These are phyloP conservation scores for Agapanthus africanus DNA, from an alignment of 106 monocot genomes.

Conservation along the genomic window DNA sequence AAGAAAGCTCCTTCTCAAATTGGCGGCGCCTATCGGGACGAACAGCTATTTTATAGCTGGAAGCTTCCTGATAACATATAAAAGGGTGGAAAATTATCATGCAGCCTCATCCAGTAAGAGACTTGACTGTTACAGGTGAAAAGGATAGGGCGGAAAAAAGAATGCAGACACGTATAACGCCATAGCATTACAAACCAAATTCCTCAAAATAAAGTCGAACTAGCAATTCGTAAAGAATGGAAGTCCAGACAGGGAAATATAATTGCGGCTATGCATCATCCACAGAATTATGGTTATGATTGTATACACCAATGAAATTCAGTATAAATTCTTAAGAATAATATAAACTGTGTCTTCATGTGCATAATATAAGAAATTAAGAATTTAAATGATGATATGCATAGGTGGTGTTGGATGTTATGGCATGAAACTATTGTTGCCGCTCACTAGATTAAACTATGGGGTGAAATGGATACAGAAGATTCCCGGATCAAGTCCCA, in stretches of 20 bases:
- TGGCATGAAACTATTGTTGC: too few relatives aligned
- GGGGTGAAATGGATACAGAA: neutral
- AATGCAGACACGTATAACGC: neutral
- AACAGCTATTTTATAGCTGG: conserved; percentile 81
- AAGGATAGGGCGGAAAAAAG: neutral
- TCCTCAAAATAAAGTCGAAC: neutral
- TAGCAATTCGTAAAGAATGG: neutral
- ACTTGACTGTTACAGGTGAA: neutral
- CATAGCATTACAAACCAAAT: neutral
- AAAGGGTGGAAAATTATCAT: neutral
- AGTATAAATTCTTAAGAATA: neutral
- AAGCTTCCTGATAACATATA: conserved; percentile 52
- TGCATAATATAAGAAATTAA: neutral
- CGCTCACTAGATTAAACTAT: neutral
- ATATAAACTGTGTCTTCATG: neutral
- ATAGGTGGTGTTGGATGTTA: too few relatives aligned
- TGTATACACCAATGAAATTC: neutral
- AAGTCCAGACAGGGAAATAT: neutral
- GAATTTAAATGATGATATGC: neutral
- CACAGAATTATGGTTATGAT: neutral
- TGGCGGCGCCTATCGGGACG: conserved; percentile 92
- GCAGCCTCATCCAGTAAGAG: neutral
- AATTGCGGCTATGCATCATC: neutral
- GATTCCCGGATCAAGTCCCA: too few relatives aligned
- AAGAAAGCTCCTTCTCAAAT: conserved; percentile 82